Percentiles rank a stretch among this genome's conserved stretches.
These are phyloP conservation scores for Phlegmacium glaucopus DNA, from an alignment of 768 basidiomycete species.

Conservation along the genomic window DNA sequence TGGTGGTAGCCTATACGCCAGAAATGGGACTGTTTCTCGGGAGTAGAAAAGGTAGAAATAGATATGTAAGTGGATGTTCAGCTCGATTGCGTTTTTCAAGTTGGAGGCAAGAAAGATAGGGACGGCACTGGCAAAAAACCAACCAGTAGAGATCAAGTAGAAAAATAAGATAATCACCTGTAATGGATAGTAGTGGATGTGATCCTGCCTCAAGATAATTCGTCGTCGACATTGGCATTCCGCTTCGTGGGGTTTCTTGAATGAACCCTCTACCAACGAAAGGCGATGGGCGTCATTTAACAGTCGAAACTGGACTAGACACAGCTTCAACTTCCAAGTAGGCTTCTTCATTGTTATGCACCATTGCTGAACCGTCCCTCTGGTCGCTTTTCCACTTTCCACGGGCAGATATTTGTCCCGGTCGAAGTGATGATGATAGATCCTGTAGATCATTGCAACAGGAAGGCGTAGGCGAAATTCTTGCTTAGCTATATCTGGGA, in stretches of 20 bases:
- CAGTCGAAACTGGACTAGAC: slow-evolving; percentile 26
- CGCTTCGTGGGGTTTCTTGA: slow-evolving; percentile 9
- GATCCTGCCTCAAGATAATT: no score
- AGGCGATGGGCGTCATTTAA: slow-evolving; percentile 13
- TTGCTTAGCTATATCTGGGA: slow-evolving; percentile 52
- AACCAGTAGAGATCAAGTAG: no score
- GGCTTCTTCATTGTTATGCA: slow-evolving; percentile 17
- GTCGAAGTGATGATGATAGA: slow-evolving; percentile 59
- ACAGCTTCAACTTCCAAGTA: slow-evolving; percentile 21
- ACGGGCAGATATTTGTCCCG: slow-evolving; percentile 9
- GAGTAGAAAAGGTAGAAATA: no score
- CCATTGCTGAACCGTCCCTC: slow-evolving; percentile 5
- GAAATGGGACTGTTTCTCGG: slow-evolving; percentile 9
- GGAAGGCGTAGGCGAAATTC: slow-evolving; percentile 72
- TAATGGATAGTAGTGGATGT: no score
- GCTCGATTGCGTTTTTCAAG: no score
- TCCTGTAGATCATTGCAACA: slow-evolving; percentile 56
- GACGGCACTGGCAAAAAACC: no score
- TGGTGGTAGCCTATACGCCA: not conserved
- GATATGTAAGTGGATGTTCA: no score
- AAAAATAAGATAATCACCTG: no score
- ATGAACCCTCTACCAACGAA: not conserved
- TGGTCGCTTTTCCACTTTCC: slow-evolving; percentile 6
- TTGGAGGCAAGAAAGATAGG: no score
- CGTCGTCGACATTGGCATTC: not conserved